phyloP scores from a whole-genome alignment of 371 early-diverging fungal genomes.

The Mucor irregularis region DNA sequence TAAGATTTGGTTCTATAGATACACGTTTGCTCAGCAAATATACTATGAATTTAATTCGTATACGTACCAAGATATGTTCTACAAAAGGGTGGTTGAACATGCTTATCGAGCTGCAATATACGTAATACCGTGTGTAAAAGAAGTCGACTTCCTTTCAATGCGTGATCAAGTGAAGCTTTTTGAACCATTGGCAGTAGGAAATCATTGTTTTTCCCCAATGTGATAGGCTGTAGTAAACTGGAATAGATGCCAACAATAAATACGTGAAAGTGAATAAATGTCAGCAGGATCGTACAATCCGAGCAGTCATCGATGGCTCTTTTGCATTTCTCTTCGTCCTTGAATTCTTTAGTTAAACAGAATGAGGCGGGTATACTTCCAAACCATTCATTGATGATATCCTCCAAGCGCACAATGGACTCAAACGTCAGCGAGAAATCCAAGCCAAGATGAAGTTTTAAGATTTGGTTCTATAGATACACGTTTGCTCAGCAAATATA shows the following conservation, averaged over 20 bases:
- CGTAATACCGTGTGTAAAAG: too few relatives aligned
- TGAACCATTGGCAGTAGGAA: too few relatives aligned
- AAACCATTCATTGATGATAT: slow-evolving; percentile 8
- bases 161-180: too few relatives aligned
- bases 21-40: too few relatives aligned
- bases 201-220: too few relatives aligned
- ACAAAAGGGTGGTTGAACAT: slow-evolving; percentile 8
- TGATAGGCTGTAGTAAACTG: slow-evolving; percentile 10
- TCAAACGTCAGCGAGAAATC: slow-evolving; percentile 13
- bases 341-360: slow-evolving; percentile 3
- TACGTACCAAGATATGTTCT: background rate
- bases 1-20: slow-evolving; percentile 2
- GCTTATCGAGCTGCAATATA: too few relatives aligned
- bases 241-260: slow-evolving; percentile 2
- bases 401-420: slow-evolving; percentile 5
- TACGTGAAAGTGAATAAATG: slow-evolving; percentile 7
- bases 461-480: too few relatives aligned
- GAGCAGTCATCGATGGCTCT: background rate
- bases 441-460: slow-evolving; percentile 8
- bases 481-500: too few relatives aligned
- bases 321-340: background rate
- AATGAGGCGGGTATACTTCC: slow-evolving; percentile 1
- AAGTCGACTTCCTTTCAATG: too few relatives aligned
- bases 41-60: too few relatives aligned
- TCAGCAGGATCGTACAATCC: background rate